A percentile compares a stretch with the other conserved stretches of the same genome.
Evolutionary conservation across 2,329 filamentous ascomycete species (phyloP).

Genomic region (Arthrobotrys megalospora): DNA sequence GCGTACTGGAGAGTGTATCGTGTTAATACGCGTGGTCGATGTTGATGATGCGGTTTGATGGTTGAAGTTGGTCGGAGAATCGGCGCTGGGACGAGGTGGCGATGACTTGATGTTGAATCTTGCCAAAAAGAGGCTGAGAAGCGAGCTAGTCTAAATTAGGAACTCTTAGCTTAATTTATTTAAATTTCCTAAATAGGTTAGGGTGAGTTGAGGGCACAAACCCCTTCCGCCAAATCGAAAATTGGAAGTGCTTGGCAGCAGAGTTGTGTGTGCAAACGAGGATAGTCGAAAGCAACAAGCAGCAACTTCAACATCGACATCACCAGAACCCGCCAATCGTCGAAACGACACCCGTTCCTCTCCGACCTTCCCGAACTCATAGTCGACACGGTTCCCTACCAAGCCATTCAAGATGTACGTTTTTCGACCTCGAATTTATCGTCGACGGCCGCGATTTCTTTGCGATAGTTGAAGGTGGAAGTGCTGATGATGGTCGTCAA

Average conservation of each 20-base stretch:
- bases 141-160: constrained; percentile 3
- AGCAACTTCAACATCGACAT: constrained; percentile 53
- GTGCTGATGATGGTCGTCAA: constrained; percentile 53
- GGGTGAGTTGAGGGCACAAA: constrained; percentile 50
- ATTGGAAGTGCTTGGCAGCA: constrained; percentile 49
- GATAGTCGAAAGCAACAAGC: constrained; percentile 43
- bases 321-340: constrained; percentile 41
- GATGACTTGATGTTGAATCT: constrained; percentile 42
- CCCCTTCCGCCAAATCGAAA: constrained; percentile 60
- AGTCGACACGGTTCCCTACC: constrained; percentile 48
- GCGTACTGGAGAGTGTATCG: neutral
- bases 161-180: constrained; percentile 26
- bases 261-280: constrained; percentile 56
- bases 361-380: constrained; percentile 48
- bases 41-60: constrained; percentile 5
- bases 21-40: constrained; percentile 8
- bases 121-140: constrained; percentile 45
- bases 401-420: constrained; percentile 61
- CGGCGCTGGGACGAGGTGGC: constrained; percentile 32
- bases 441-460: constrained; percentile 16
- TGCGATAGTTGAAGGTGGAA: constrained; percentile 61
- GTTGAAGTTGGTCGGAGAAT: constrained; percentile 12
- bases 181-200: constrained; percentile 35
- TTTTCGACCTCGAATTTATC: constrained; percentile 27
- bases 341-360: constrained; percentile 38